These are phyloP conservation scores for Gamsiella multidivaricata DNA, from an alignment of 192 early-diverging fungal species.

Conservation along the genomic window DNA sequence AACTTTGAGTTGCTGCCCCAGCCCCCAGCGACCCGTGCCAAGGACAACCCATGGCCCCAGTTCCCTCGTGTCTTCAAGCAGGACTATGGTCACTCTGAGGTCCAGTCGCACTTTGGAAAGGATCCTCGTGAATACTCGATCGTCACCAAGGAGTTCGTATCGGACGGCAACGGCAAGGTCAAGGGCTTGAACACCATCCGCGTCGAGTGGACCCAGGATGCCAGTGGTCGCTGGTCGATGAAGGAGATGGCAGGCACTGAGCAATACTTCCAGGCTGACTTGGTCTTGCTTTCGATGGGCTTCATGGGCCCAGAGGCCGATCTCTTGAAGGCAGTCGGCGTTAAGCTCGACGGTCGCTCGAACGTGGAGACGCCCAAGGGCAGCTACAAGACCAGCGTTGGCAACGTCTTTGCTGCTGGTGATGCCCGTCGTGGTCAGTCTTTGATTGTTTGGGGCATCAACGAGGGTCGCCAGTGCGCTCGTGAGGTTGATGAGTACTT, in stretches of 20 bases:
- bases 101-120: slow-evolving; percentile 85
- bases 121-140: slow-evolving; percentile 97
- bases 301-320: slow-evolving; percentile 94
- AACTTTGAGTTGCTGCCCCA: slow-evolving; percentile 99
- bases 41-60: slow-evolving; percentile 98
- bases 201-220: slow-evolving; percentile 94
- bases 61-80: slow-evolving; percentile 96
- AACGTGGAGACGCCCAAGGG: slow-evolving; percentile 86
- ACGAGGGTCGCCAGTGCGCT: slow-evolving; percentile 95
- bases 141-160: slow-evolving; percentile 95
- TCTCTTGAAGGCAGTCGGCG: slow-evolving; percentile 80
- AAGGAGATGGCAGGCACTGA: slow-evolving; percentile 87
- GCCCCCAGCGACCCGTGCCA: slow-evolving; percentile 83
- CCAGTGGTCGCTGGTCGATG: slow-evolving; percentile 86
- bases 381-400: slow-evolving; percentile 80
- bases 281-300: slow-evolving; percentile 96
- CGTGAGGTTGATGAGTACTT: slow-evolving; percentile 90
- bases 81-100: slow-evolving; percentile 97
- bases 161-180: slow-evolving; percentile 81
- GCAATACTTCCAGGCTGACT: slow-evolving; percentile 87
- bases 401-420: slow-evolving; percentile 94
- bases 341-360: slow-evolving; percentile 80
- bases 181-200: slow-evolving; percentile 93
- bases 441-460: slow-evolving; percentile 98
- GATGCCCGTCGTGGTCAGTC: slow-evolving; percentile 97